phyloP scores from a whole-genome alignment of 345 rosid genomes.

The Citrus hindsii region DNA sequence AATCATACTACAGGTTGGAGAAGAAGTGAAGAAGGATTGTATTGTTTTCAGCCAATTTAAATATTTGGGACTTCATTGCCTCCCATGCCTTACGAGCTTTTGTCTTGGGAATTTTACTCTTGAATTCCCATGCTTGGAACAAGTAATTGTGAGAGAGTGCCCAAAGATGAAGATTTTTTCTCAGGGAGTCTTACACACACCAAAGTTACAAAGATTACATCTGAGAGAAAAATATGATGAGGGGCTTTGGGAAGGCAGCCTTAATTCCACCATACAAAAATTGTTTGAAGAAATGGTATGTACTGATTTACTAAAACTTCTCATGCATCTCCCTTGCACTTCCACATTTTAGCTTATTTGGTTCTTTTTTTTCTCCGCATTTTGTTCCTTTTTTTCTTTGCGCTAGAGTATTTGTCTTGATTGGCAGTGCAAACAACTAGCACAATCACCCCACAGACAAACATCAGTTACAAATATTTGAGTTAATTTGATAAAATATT shows the following conservation, averaged over 20 bases:
- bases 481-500: too few relatives aligned
- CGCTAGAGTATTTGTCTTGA: too few relatives aligned
- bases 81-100: constrained; percentile 13
- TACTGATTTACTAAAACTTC: neutral
- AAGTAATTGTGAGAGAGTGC: neutral
- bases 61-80: constrained; percentile 4
- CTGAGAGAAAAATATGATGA: neutral
- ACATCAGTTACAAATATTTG: too few relatives aligned
- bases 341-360: neutral
- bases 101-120: neutral
- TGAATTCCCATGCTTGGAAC: neutral
- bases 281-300: neutral
- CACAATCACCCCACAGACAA: too few relatives aligned
- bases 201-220: neutral
- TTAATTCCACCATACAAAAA: neutral
- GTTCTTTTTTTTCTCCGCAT: neutral
- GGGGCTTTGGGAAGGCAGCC: neutral
- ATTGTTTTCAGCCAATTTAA: constrained; percentile 11
- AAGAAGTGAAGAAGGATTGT: neutral
- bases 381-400: neutral
- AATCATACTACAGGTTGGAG: neutral
- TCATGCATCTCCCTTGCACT: neutral
- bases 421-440: neutral
- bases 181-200: neutral
- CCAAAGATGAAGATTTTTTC: neutral